These are phyloP conservation scores for Draba incana DNA, from an alignment of 345 rosid genomes.

Conservation along the genomic window DNA sequence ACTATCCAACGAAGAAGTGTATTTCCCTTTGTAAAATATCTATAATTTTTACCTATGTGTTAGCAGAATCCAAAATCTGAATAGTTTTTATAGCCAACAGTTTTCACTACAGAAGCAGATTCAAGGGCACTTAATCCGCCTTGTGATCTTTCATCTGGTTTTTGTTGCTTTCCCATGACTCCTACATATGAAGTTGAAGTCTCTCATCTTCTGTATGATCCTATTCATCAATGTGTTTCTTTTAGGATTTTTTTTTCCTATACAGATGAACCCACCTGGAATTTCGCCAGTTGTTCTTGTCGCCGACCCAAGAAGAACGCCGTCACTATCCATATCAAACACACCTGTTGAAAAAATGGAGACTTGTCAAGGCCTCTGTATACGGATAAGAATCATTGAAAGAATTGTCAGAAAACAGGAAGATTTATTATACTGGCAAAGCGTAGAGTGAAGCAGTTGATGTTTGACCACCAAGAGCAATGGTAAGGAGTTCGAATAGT, in stretches of 20 bases:
- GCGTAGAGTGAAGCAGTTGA: slow-evolving; percentile 75
- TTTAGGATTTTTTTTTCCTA: slow-evolving; percentile 32
- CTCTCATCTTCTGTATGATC: slow-evolving; percentile 34
- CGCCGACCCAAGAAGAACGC: slow-evolving; percentile 75
- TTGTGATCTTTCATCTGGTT: slow-evolving; percentile 30
- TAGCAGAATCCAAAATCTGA: slow-evolving; percentile 16
- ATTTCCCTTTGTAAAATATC: slow-evolving; percentile 5
- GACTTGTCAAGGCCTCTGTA: slow-evolving; percentile 3
- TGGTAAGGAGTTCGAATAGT: slow-evolving; percentile 71
- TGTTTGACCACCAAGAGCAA: slow-evolving; percentile 64
- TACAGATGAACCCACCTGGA: slow-evolving; percentile 44
- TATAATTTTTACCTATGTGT: not conserved
- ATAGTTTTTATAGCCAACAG: not conserved
- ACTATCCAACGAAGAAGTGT: not conserved
- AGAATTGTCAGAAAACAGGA: not conserved
- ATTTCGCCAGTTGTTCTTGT: slow-evolving; percentile 70
- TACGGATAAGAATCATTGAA: not conserved
- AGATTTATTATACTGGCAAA: slow-evolving; percentile 59
- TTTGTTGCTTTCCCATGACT: slow-evolving; percentile 27
- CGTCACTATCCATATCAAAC: slow-evolving; percentile 71
- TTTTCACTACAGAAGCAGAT: not conserved
- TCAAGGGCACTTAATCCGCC: slow-evolving; percentile 5
- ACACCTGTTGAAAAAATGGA: slow-evolving; percentile 50
- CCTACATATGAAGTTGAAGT: slow-evolving; percentile 32
- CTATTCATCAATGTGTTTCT: slow-evolving; percentile 25